phyloP scores from a whole-genome alignment of 805 yeast species.

The Kodamaea fukazawae region DNA sequence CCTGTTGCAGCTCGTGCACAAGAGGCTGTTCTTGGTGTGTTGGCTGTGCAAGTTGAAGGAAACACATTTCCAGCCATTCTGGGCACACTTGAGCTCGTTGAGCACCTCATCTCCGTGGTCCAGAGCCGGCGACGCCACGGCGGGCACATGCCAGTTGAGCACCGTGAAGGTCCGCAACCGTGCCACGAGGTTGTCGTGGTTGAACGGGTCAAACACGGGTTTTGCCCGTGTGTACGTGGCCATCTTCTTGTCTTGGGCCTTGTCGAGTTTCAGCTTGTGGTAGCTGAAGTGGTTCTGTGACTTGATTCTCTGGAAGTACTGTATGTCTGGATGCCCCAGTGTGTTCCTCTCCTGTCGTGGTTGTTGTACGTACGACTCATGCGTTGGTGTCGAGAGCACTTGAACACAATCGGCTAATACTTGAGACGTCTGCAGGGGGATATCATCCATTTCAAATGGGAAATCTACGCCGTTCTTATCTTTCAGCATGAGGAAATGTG shows the following conservation, averaged over 20 bases:
- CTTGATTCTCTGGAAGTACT: conserved; percentile 36
- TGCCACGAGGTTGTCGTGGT: conserved; percentile 30
- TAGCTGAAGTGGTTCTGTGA: conserved; percentile 36
- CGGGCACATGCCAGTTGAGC: conserved; percentile 46
- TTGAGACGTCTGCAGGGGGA: conserved; percentile 18
- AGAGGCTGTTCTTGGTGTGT: conserved; percentile 28
- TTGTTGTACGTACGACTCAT: conserved; percentile 11
- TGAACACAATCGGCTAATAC: conserved; percentile 26
- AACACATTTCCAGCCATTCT: conserved; percentile 54
- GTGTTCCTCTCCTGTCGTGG: conserved; percentile 13
- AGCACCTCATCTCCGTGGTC: conserved; percentile 16
- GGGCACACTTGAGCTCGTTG: conserved; percentile 48
- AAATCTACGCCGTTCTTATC: conserved; percentile 7
- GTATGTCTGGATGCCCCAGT: conserved; percentile 35
- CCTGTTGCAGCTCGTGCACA: conserved; percentile 33
- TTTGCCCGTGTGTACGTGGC: background rate
- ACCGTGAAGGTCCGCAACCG: conserved; percentile 45
- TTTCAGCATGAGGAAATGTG: too few species aligned
- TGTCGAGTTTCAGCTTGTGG: conserved; percentile 27
- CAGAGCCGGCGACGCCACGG: conserved; percentile 9
- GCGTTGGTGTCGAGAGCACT: conserved; percentile 16
- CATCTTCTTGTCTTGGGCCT: conserved; percentile 9
- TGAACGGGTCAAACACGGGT: conserved; percentile 38
- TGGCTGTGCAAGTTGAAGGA: conserved; percentile 20
- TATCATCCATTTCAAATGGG: conserved; percentile 13